Evolutionary conservation across 2,329 filamentous ascomycete genomes (phyloP).

Genomic region (Ophiostoma himal-ulmi): DNA sequence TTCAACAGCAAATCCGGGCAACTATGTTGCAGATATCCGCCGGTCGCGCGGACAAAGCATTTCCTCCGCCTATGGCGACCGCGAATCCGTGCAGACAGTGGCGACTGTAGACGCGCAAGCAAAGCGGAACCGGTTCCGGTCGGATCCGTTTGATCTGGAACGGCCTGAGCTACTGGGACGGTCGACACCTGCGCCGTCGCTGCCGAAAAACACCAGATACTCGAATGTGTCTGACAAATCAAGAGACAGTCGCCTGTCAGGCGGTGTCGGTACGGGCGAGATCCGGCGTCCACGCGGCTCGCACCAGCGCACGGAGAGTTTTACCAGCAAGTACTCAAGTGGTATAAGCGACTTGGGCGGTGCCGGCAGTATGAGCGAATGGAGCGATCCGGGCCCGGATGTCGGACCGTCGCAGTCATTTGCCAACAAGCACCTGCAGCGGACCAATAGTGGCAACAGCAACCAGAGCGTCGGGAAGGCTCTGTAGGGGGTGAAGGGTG

Average conservation of each 20-base stretch:
- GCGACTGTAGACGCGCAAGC: conserved; percentile 36
- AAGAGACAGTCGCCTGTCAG: conserved; percentile 19
- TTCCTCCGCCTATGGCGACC: conserved; percentile 40
- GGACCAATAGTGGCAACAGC: conserved; percentile 24
- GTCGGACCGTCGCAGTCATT: conserved; percentile 37
- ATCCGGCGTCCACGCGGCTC: conserved; percentile 32
- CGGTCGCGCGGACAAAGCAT: conserved; percentile 45
- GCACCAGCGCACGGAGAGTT: conserved; percentile 38
- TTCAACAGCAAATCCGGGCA: conserved; percentile 24
- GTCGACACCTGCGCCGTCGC: conserved; percentile 27
- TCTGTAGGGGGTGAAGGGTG: conserved; percentile 18
- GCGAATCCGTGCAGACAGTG: conserved; percentile 33
- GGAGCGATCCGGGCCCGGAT: conserved; percentile 52
- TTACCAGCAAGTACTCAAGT: conserved; percentile 46
- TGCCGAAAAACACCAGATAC: neutral
- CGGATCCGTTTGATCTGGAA: conserved; percentile 62
- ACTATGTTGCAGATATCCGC: conserved; percentile 44
- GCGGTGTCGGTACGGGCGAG: conserved; percentile 19
- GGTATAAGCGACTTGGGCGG: conserved; percentile 36
- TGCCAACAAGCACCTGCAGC: conserved; percentile 24
- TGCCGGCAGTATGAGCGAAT: conserved; percentile 37
- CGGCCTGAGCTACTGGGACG: conserved; percentile 40
- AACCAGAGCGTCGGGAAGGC: conserved; percentile 25
- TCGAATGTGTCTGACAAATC: neutral
- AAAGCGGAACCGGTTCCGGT: conserved; percentile 49